Percentiles rank a stretch among this genome's conserved stretches.
These are phyloP conservation scores for Gamsiella multidivaricata DNA, from an alignment of 192 early-diverging fungal species.

Conservation along the genomic window DNA sequence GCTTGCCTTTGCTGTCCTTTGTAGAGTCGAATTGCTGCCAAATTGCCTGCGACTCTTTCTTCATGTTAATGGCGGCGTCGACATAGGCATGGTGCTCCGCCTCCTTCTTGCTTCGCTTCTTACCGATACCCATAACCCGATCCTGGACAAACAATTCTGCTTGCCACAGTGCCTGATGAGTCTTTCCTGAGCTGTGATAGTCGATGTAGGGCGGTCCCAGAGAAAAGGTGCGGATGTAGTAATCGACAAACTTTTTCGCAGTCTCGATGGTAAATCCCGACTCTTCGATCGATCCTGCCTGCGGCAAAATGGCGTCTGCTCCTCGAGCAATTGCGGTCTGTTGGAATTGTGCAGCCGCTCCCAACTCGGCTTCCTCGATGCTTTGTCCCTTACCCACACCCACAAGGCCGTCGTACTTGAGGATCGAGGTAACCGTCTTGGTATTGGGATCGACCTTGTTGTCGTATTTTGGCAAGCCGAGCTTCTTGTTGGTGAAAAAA, in stretches of 20 bases:
- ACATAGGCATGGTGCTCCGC: conserved; percentile 52
- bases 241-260: conserved; percentile 57
- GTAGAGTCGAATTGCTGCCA: conserved; percentile 55
- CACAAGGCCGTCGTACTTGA: conserved; percentile 49
- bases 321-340: conserved; percentile 49
- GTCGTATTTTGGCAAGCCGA: conserved; percentile 43
- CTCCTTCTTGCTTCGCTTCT: conserved; percentile 55
- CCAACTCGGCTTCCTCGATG: conserved; percentile 46
- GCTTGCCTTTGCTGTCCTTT: conserved; percentile 50
- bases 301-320: conserved; percentile 26
- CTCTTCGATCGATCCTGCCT: conserved; percentile 42
- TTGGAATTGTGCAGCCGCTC: conserved; percentile 54
- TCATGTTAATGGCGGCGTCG: conserved; percentile 53
- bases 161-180: conserved; percentile 51
- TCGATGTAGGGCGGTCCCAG: conserved; percentile 51
- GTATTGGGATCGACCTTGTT: conserved; percentile 29
- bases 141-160: conserved; percentile 49
- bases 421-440: conserved; percentile 22
- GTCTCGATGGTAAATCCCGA: conserved; percentile 39
- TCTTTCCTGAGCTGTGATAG: conserved; percentile 45
- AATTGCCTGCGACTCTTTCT: conserved; percentile 41
- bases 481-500: conserved; percentile 50
- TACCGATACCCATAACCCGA: conserved; percentile 38
- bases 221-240: conserved; percentile 46
- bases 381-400: conserved; percentile 48